Conservation (phyloP, 108 stramenopile species). For the Nitzschia putrida region DNA sequence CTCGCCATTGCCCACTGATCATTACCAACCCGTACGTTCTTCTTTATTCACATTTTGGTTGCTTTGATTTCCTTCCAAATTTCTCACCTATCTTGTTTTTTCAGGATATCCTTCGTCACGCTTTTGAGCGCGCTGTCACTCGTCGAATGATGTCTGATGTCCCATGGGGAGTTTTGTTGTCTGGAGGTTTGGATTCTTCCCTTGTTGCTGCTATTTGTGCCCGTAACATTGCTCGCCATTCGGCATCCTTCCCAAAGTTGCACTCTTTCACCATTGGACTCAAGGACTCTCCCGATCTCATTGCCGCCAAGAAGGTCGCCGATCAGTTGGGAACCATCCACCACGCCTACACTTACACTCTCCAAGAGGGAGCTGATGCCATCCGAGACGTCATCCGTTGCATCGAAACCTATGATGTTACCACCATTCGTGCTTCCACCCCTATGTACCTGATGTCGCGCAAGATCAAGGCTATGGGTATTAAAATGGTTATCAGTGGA, state of each 20-base stretch:
- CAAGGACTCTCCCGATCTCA: slow-evolving; percentile 89
- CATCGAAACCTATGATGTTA: slow-evolving; percentile 97
- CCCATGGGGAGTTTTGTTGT: slow-evolving; percentile 98
- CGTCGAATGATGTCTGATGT: slow-evolving; percentile 99
- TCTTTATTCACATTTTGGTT: not conserved
- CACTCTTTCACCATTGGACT: slow-evolving; percentile 97
- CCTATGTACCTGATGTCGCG: slow-evolving; percentile 98
- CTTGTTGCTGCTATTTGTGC: slow-evolving; percentile 94
- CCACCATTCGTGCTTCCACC: slow-evolving; percentile 95
- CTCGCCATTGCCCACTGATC: slow-evolving; percentile 59
- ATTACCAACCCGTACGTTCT: slow-evolving; percentile 65
- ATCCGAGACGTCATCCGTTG: slow-evolving; percentile 92
- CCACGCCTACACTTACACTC: slow-evolving; percentile 94
- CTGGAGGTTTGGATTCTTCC: slow-evolving; percentile 96
- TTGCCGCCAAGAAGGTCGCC: slow-evolving; percentile 92
- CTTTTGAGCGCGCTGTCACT: slow-evolving; percentile 92
- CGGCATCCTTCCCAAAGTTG: slow-evolving; percentile 82
- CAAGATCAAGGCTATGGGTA: slow-evolving; percentile 99
- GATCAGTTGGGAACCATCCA: slow-evolving; percentile 96
- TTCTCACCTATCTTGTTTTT: not conserved
- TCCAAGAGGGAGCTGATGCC: slow-evolving; percentile 98
- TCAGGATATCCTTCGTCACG: slow-evolving; percentile 77
- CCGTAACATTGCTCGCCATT: slow-evolving; percentile 82
- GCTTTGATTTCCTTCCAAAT: not conserved
- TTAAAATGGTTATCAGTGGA: slow-evolving; percentile 98